These are phyloP conservation scores for Ustilaginoidea virens DNA, from an alignment of 2,329 filamentous ascomycete genomes.

Conservation along the genomic window DNA sequence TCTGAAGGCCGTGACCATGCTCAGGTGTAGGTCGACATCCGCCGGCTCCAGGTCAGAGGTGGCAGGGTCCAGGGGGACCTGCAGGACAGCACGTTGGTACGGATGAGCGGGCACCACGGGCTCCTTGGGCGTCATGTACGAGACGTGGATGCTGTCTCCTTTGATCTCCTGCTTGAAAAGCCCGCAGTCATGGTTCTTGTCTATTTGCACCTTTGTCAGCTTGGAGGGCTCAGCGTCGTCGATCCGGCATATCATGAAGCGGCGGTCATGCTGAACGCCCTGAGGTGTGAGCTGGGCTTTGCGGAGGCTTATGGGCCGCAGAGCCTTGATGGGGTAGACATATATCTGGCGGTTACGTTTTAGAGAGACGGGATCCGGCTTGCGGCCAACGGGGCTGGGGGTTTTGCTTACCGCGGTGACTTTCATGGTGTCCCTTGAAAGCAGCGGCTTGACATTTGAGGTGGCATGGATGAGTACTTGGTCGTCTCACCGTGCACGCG, in stretches of 20 bases:
- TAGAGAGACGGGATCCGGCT: too few relatives aligned
- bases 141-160: conserved; percentile 23
- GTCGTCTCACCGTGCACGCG: too few relatives aligned
- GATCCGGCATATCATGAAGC: conserved; percentile 52
- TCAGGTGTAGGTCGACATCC: conserved; percentile 43
- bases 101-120: conserved; percentile 22
- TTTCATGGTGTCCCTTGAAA: background rate
- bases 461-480: too few relatives aligned
- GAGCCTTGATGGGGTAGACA: conserved; percentile 59
- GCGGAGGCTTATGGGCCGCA: conserved; percentile 43
- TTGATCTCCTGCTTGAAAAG: conserved; percentile 47
- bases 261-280: conserved; percentile 50
- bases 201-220: conserved; percentile 44
- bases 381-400: conserved; percentile 1
- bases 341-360: conserved; percentile 34
- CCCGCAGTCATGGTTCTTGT: conserved; percentile 39
- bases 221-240: conserved; percentile 17
- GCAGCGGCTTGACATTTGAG: too few relatives aligned
- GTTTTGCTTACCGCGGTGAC: background rate
- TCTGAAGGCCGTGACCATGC: conserved; percentile 40
- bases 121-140: conserved; percentile 22
- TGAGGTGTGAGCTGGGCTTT: conserved; percentile 39
- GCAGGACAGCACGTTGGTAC: conserved; percentile 24
- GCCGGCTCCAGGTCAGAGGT: conserved; percentile 27
- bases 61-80: conserved; percentile 42